A percentile compares a stretch with the other conserved stretches of the same genome.
These are phyloP conservation scores for Conticribra weissflogii DNA, from an alignment of 108 stramenopile species.

Conservation along the genomic window DNA sequence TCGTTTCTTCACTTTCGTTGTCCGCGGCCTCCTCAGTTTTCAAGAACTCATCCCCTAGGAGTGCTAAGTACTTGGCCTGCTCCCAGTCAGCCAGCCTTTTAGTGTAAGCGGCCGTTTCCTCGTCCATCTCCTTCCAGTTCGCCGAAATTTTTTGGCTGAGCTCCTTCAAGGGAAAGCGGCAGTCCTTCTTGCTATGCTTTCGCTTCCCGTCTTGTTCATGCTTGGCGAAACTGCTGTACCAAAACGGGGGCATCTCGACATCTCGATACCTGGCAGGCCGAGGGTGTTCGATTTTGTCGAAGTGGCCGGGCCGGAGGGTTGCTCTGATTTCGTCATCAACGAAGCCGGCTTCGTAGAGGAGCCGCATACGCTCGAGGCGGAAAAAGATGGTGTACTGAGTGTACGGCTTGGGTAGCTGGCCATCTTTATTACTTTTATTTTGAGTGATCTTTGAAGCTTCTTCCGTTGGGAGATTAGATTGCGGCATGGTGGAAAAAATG, in stretches of 20 bases:
- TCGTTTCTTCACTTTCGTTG: too few relatives aligned
- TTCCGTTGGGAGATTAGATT: too few relatives aligned
- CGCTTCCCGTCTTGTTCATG: constrained; percentile 6
- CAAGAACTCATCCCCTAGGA: not conserved
- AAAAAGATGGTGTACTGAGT: constrained; percentile 23
- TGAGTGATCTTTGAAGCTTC: too few relatives aligned
- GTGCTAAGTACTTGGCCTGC: not conserved
- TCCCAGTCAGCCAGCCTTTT: not conserved
- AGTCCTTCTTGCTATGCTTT: constrained; percentile 17
- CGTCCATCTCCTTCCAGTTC: not conserved
- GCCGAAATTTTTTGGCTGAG: constrained; percentile 8
- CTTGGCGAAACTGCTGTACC: constrained; percentile 3
- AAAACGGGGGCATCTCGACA: constrained; percentile 4
- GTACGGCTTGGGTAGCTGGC: constrained; percentile 16
- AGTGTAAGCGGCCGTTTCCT: not conserved
- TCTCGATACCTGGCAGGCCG: constrained; percentile 8
- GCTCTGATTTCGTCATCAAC: constrained; percentile 2
- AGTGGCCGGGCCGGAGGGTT: not conserved
- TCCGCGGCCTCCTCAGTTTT: too few relatives aligned
- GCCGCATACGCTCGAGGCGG: constrained; percentile 12
- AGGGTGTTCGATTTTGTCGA: constrained; percentile 10
- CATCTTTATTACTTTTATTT: too few relatives aligned
- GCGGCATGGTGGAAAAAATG: too few relatives aligned
- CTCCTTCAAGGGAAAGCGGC: not conserved
- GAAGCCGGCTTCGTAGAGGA: constrained; percentile 9